These are phyloP conservation scores for Botrytis byssoidea DNA, from an alignment of 2,329 filamentous ascomycete species.

Conservation along the genomic window DNA sequence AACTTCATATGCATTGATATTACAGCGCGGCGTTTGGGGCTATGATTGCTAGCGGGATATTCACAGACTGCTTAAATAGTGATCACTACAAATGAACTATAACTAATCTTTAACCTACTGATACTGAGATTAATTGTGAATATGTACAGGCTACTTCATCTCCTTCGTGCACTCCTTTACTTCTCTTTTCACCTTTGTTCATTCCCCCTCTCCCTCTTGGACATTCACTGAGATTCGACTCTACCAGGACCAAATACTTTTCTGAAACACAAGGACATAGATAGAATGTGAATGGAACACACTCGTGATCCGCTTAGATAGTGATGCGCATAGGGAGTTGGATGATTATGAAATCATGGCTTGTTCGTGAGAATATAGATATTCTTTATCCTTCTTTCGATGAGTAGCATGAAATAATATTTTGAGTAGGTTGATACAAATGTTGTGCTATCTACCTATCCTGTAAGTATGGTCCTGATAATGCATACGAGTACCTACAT, in stretches of 20 bases:
- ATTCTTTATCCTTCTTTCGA: not conserved
- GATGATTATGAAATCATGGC: not conserved
- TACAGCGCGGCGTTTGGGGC: slow-evolving; percentile 20
- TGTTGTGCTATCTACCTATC: not conserved
- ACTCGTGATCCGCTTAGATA: too few relatives aligned
- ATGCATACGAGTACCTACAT: not conserved
- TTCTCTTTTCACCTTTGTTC: too few relatives aligned
- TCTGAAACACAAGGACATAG: not conserved
- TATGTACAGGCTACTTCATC: not conserved
- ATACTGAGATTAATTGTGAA: not conserved
- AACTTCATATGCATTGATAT: not conserved
- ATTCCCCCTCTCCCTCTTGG: too few relatives aligned
- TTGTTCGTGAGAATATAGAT: not conserved
- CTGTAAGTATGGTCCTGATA: not conserved
- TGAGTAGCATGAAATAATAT: not conserved
- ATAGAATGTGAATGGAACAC: not conserved
- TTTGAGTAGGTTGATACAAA: not conserved
- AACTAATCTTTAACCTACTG: not conserved
- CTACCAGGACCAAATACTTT: not conserved
- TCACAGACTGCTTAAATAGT: not conserved
- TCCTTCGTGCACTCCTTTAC: not conserved
- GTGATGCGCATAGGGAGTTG: too few relatives aligned
- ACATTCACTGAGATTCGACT: not conserved
- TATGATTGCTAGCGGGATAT: not conserved
- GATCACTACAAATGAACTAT: not conserved